Conservation (phyloP, 257 asterid genomes). For the Nicotiana tomentosiformis region DNA sequence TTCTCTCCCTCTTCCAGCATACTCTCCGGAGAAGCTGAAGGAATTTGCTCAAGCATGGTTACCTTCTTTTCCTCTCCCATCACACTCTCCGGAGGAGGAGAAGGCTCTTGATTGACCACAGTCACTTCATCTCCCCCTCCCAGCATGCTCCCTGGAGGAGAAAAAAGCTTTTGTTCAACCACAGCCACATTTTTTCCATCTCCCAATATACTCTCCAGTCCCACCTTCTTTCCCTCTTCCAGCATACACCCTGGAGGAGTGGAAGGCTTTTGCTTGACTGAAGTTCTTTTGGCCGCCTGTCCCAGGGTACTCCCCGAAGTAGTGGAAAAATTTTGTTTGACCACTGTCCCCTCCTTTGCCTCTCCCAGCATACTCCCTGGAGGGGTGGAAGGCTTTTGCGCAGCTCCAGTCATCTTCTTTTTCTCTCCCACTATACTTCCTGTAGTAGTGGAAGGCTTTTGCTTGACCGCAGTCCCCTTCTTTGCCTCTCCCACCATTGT, state of each 20-base stretch:
- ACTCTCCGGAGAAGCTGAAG: background rate
- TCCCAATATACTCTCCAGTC: background rate
- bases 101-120: constrained; percentile 1
- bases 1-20: background rate
- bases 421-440: constrained; percentile 23
- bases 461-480: constrained; percentile 19
- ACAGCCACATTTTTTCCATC: background rate
- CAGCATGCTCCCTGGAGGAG: constrained; percentile 1
- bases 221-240: constrained; percentile 7
- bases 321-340: constrained; percentile 4
- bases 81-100: constrained; percentile 15
- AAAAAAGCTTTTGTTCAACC: constrained; percentile 12
- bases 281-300: constrained; percentile 28
- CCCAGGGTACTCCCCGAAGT: constrained; percentile 20
- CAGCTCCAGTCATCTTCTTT: constrained; percentile 23
- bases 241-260: background rate
- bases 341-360: constrained; percentile 23
- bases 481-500: constrained; percentile 27
- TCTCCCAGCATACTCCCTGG: constrained; percentile 24
- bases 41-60: background rate
- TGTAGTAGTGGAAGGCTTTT: constrained; percentile 5
- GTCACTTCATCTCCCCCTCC: constrained; percentile 3
- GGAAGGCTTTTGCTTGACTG: constrained; percentile 3
- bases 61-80: constrained; percentile 31
- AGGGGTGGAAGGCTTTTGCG: constrained; percentile 2